Base-by-base conservation (phyloP, 2,329 filamentous ascomycete species). In the Polychaeton citri region DNA sequence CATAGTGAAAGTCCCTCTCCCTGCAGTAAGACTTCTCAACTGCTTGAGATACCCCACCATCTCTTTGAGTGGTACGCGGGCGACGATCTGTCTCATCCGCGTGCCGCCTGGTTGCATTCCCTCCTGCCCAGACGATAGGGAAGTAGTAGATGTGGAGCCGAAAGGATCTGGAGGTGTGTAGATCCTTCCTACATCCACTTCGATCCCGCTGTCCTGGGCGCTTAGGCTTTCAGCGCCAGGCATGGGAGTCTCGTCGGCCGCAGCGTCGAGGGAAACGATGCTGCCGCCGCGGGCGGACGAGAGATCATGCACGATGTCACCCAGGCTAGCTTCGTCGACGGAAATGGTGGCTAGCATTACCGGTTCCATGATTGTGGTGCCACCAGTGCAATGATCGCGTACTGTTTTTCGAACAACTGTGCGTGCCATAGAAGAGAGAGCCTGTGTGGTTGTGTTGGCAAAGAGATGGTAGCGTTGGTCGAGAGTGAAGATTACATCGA, bases 1-100 rank as follows among this genome's bases (percentile, higher is more conserved):
- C 79, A 84, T 84, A 4, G 82, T 74, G 55, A 83, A 84, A 2
- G 78, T 82, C 0, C 79, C 79, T 37, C 90, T 70, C 0, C 90
- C 90, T 2, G 80, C 82, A 3, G 88, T 98, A 64, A 94, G 71
- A 59, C 84, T 87, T 35, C 90, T 69, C 44, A 98, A 61, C 54
- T 92, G 83, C 55, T 85, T 84, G 48, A 96, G 67, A 58, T 96
- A 98, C 30, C 88, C 83, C 21, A 96, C 79, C 84, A 96, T 95
- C 60, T 96, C 88, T 61, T 90, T 92, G 49, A 96, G 68, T 20
- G 90, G 90, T 19, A 96, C 88, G 50, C 82, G 76, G 16, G 87
- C 90, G 8, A 80, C 77, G 46, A 98, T 84, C 39, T 75, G 72
- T 20, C 50, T 45, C 38, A 42, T 47, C 30, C 68, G 58, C 48